Base-by-base conservation (phyloP, 202 grass and related monocot species). In the Zoysia matrella region DNA sequence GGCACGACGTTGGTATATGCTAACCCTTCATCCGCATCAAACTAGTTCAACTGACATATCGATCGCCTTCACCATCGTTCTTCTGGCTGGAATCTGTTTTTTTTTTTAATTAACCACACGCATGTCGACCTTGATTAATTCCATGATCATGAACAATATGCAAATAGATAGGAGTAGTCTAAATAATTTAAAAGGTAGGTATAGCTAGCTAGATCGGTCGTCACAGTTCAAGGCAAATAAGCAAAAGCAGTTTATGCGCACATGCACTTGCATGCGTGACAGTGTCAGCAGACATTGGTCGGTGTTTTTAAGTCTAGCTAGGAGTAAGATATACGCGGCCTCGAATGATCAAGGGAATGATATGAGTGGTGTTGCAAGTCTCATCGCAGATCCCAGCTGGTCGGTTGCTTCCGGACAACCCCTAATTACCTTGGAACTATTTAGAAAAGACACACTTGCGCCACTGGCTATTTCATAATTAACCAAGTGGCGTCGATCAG, bases 361-460 rank as follows among this genome's bases (percentile, higher is more conserved):
- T 30, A 47, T 4, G 72, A 60, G 42, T 77, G 47, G 9, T 65
- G 71, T 62, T 77, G 50, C 22, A 44, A 40, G 57, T 56, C 11
- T 45, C 65, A 9, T 77, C 36, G 13, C 82, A 52, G 10, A 54
- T 52, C 43, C 47, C 42, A 54, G 16, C 42, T 47, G 48, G 41
- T 72, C 54, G 45, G 75, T 79, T 78, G 83, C 83, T 72, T 72
- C 47, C 30, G 36, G 74, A 56, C 74, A 78, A 85, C 11, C 57
- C 48, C 16, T 71, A 60, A 71, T 51, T 41, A 58, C 47, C 43
- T 46, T 8, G 48, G 48, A 76, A 45, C 74, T 10, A 65, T 65
- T 77, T 51, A 8, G 48, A 78, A 85, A 55, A 4, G 67, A 52
- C 52, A 78, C 74, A 63, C 65, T 60, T 84, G 82, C 47, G 39